Evolutionary conservation across 805 yeast species (phyloP).

Genomic region (Sugiyamaella chiloensis): DNA sequence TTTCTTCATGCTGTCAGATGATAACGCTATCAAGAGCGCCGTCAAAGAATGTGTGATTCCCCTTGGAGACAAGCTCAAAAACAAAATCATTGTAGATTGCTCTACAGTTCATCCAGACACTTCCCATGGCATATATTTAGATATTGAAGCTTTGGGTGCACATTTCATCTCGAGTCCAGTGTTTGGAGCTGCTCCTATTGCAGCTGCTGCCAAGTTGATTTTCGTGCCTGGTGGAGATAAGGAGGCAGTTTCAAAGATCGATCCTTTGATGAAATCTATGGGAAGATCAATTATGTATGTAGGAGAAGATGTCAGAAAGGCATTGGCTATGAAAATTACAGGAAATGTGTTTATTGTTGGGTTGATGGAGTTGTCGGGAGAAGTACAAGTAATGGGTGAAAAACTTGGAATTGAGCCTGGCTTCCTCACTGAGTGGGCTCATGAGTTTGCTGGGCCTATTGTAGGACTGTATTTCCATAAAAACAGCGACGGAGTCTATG

Average conservation of each 20-base stretch:
- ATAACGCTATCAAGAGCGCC: conserved; percentile 13
- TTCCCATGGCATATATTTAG: conserved; percentile 15
- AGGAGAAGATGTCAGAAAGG: conserved; percentile 28
- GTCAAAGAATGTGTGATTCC: conserved; percentile 4
- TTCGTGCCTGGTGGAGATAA: conserved; percentile 28
- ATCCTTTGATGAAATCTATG: conserved; percentile 28
- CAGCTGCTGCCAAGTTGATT: conserved; percentile 26
- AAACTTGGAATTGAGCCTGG: conserved; percentile 26
- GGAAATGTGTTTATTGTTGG: conserved; percentile 31
- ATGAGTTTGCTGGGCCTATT: conserved; percentile 18
- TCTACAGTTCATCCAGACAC: conserved; percentile 32
- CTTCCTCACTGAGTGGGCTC: conserved; percentile 20
- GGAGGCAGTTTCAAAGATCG: conserved; percentile 21
- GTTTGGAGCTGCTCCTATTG: conserved; percentile 31
- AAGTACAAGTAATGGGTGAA: conserved; percentile 28
- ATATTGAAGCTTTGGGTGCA: conserved; percentile 21
- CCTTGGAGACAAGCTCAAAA: conserved; percentile 10
- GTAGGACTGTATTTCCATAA: conserved; percentile 21
- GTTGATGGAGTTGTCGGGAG: conserved; percentile 29
- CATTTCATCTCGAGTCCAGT: conserved; percentile 29
- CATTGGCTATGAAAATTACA: conserved; percentile 27
- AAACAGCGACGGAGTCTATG: conserved; percentile 20
- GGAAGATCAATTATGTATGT: conserved; percentile 27
- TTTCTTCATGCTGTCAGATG: conserved; percentile 21
- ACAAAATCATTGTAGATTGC: conserved; percentile 28